Evolutionary conservation across 768 basidiomycete genomes (phyloP).

Genomic region (Russula brevipes): DNA sequence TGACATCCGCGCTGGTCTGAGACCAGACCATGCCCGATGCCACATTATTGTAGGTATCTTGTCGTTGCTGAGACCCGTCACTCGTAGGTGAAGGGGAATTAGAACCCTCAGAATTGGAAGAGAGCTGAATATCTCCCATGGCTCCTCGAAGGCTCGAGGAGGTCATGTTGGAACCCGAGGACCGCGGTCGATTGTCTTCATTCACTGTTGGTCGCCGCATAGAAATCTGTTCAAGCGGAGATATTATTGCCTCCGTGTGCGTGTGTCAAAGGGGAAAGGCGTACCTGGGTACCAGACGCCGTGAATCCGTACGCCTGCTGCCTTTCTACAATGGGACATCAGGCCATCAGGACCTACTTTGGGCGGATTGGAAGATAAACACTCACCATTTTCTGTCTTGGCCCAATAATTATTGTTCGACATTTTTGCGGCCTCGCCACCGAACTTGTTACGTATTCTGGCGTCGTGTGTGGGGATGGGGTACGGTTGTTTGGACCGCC

Average conservation of each 20-base stretch:
- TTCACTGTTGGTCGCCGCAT: constrained; percentile 27
- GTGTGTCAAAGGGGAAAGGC: constrained; percentile 4
- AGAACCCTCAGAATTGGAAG: constrained; percentile 33
- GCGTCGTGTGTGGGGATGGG: constrained; percentile 18
- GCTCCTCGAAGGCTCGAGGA: constrained; percentile 55
- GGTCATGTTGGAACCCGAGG: constrained; percentile 41
- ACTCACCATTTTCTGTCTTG: constrained; percentile 23
- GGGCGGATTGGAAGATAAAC: not conserved
- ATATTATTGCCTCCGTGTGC: constrained; percentile 28
- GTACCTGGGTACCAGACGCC: constrained; percentile 28
- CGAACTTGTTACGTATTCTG: constrained; percentile 18
- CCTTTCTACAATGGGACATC: constrained; percentile 6
- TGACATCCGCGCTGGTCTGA: constrained; percentile 19
- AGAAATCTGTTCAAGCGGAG: constrained; percentile 26
- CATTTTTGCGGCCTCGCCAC: constrained; percentile 18
- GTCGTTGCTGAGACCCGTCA: constrained; percentile 28
- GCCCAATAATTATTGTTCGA: constrained; percentile 22
- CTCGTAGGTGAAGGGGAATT: constrained; percentile 29
- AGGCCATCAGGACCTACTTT: not conserved
- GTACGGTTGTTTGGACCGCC: constrained; percentile 25
- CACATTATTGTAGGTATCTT: constrained; percentile 26
- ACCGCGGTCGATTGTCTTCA: constrained; percentile 30
- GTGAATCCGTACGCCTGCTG: constrained; percentile 23
- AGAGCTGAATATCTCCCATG: constrained; percentile 49
- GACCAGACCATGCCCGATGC: constrained; percentile 27